Evolutionary conservation across 2,329 filamentous ascomycete genomes (phyloP).

Genomic region (Talaromyces sp.): DNA sequence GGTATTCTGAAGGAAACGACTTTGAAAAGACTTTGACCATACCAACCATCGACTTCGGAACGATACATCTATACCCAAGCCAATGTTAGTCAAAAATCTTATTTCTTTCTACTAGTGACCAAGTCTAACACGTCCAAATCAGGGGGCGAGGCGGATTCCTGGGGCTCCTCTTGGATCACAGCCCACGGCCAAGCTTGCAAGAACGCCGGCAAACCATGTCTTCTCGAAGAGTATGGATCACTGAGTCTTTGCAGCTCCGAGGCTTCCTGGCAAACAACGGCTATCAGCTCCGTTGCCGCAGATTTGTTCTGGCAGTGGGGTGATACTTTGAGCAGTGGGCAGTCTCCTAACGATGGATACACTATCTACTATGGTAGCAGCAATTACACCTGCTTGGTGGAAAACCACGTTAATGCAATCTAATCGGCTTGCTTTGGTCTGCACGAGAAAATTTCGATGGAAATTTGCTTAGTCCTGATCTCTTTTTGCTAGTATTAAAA

Average conservation of each 20-base stretch:
- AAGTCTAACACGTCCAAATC: not conserved
- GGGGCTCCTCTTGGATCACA: conserved; percentile 49
- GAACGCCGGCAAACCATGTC: conserved; percentile 38
- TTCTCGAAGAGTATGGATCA: conserved; percentile 43
- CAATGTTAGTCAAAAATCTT: conserved; percentile 35
- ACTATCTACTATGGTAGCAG: conserved; percentile 33
- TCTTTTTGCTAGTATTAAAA: not conserved
- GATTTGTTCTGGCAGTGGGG: conserved; percentile 42
- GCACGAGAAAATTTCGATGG: not conserved
- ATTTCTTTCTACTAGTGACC: not conserved
- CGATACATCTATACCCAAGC: conserved; percentile 52
- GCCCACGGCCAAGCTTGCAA: conserved; percentile 43
- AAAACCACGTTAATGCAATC: conserved; percentile 26
- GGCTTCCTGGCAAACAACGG: conserved; percentile 36
- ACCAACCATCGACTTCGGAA: conserved; percentile 56
- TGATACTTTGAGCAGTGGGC: conserved; percentile 28
- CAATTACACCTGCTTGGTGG: conserved; percentile 33
- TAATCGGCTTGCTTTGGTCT: not conserved
- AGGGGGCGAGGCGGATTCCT: conserved; percentile 39
- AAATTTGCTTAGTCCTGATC: not conserved
- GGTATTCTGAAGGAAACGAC: conserved; percentile 50
- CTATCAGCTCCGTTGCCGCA: conserved; percentile 33
- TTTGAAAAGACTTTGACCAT: conserved; percentile 54
- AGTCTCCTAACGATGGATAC: conserved; percentile 30
- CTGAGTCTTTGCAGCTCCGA: conserved; percentile 27